Percentiles rank a stretch among this genome's conserved stretches.
phyloP scores from a whole-genome alignment of 257 asterid genomes.

The Parsonsia alboflavescens region DNA sequence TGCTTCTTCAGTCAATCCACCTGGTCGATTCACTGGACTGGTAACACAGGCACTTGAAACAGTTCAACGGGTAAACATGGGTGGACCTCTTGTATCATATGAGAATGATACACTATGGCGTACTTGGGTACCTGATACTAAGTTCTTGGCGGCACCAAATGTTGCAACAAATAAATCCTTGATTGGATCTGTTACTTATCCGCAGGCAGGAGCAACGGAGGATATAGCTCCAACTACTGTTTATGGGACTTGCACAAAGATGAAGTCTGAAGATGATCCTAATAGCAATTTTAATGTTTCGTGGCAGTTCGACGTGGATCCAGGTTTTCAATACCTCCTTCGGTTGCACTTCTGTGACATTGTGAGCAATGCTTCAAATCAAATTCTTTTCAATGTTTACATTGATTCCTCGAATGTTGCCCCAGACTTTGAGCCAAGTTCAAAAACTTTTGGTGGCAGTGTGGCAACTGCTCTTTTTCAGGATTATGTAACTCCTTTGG shows the following conservation, averaged over 20 bases:
- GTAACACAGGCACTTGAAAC: slow-evolving; percentile 51
- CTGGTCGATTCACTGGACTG: slow-evolving; percentile 42
- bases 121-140: slow-evolving; percentile 53
- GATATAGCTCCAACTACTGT: slow-evolving; percentile 65
- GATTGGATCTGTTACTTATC: slow-evolving; percentile 46
- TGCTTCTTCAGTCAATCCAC: slow-evolving; percentile 40
- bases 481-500: slow-evolving; percentile 52
- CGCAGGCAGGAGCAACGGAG: slow-evolving; percentile 41
- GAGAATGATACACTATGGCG: slow-evolving; percentile 64
- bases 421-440: slow-evolving; percentile 46
- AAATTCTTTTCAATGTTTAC: slow-evolving; percentile 52
- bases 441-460: slow-evolving; percentile 19
- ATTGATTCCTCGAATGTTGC: slow-evolving; percentile 36
- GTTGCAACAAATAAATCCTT: slow-evolving; percentile 28
- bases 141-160: slow-evolving; percentile 27
- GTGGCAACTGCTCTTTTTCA: slow-evolving; percentile 50
- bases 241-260: slow-evolving; percentile 62
- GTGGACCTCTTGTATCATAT: slow-evolving; percentile 50
- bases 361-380: slow-evolving; percentile 44
- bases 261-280: slow-evolving; percentile 43
- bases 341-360: slow-evolving; percentile 82
- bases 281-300: slow-evolving; percentile 54
- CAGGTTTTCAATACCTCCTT: slow-evolving; percentile 51
- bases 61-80: slow-evolving; percentile 72
- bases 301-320: slow-evolving; percentile 57